Evolutionary conservation across 805 yeast species (phyloP).

Genomic region (Candida ficus): DNA sequence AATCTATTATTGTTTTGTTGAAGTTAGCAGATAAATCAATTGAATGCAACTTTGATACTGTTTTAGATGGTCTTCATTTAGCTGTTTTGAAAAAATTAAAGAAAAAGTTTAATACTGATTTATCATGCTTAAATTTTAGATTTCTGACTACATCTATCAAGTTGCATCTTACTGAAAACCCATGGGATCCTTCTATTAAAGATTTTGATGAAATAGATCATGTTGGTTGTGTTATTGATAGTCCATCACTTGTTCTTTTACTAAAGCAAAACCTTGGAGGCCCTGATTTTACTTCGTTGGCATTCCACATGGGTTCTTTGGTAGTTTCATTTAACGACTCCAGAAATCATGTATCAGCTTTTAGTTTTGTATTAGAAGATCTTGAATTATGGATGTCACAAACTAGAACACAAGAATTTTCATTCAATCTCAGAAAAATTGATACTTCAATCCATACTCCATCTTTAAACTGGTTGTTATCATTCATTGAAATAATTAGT

Average conservation of each 20-base stretch:
- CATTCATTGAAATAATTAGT: constrained; percentile 11
- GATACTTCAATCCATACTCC: constrained; percentile 29
- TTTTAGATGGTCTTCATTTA: constrained; percentile 63
- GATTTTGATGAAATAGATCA: constrained; percentile 16
- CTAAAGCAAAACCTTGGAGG: constrained; percentile 15
- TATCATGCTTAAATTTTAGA: constrained; percentile 39
- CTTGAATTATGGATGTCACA: constrained; percentile 30
- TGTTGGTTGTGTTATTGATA: constrained; percentile 7
- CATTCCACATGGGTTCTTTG: constrained; percentile 15
- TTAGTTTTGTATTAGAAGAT: constrained; percentile 12
- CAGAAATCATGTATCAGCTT: neutral
- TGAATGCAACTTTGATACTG: constrained; percentile 30
- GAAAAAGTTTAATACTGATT: constrained; percentile 26
- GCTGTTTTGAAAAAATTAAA: constrained; percentile 46
- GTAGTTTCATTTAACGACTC: constrained; percentile 4
- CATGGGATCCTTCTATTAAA: constrained; percentile 6
- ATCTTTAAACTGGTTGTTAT: constrained; percentile 31
- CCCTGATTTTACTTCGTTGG: constrained; percentile 8
- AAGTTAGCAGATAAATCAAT: constrained; percentile 31
- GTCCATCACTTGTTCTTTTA: constrained; percentile 23
- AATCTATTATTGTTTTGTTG: constrained; percentile 34
- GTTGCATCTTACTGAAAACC: constrained; percentile 14
- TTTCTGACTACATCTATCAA: constrained; percentile 42
- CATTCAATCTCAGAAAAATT: constrained; percentile 26
- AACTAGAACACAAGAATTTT: constrained; percentile 9